A percentile compares a stretch with the other conserved stretches of the same genome.
Evolutionary conservation across 202 grass and related monocot species (phyloP).

Genomic region (Tripidium arundinaceum): DNA sequence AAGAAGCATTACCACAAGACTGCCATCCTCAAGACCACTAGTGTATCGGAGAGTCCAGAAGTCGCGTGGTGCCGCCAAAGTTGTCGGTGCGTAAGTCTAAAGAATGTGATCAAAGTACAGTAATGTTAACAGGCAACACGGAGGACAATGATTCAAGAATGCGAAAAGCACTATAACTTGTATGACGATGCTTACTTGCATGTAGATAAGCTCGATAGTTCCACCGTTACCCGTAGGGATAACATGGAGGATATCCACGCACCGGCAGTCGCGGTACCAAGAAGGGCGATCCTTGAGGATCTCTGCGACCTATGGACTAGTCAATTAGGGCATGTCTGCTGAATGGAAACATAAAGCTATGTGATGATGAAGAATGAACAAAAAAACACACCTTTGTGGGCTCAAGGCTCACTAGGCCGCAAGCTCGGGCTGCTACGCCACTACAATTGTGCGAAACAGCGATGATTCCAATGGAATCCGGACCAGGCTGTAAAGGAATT

Average conservation of each 20-base stretch:
- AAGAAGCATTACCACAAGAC: slow-evolving; percentile 92
- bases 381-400: slow-evolving; percentile 99
- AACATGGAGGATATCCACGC: slow-evolving; percentile 63
- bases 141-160: too few species aligned
- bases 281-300: slow-evolving; percentile 91
- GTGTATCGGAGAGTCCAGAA: slow-evolving; percentile 96
- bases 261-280: slow-evolving; percentile 92
- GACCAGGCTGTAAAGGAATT: slow-evolving; percentile 77
- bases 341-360: neutral
- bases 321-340: neutral
- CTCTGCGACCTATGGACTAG: slow-evolving; percentile 76
- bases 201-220: slow-evolving; percentile 92
- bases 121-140: too few species aligned
- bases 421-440: slow-evolving; percentile 97
- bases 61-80: slow-evolving; percentile 66
- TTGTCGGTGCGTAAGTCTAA: slow-evolving; percentile 89
- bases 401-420: slow-evolving; percentile 97
- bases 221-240: slow-evolving; percentile 93
- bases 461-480: slow-evolving; percentile 99
- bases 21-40: slow-evolving; percentile 90
- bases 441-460: slow-evolving; percentile 99
- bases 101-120: slow-evolving; percentile 22
- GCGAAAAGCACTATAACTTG: neutral
- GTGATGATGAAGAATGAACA: neutral
- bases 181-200: slow-evolving; percentile 63